A percentile compares a stretch with the other conserved stretches of the same genome.
phyloP scores from a whole-genome alignment of 768 basidiomycete genomes.

The Macrolepiota dolichaula region DNA sequence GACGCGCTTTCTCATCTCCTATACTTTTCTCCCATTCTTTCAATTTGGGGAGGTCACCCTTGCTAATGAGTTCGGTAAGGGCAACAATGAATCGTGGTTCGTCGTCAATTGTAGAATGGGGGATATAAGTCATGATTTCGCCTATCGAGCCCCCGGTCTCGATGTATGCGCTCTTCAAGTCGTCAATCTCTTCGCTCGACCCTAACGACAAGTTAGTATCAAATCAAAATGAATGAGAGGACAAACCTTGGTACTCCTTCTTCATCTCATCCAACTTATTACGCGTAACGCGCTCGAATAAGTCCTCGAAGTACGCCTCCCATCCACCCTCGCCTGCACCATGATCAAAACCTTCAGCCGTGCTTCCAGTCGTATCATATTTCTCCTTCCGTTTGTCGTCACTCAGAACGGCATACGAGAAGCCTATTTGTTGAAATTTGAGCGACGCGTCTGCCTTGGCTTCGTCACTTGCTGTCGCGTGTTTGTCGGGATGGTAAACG shows the following conservation, averaged over 20 bases:
- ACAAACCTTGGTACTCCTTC: constrained; percentile 85
- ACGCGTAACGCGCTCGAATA: constrained; percentile 85
- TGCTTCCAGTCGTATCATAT: constrained; percentile 86
- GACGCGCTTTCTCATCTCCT: constrained; percentile 77
- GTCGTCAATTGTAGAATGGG: constrained; percentile 81
- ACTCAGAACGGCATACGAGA: constrained; percentile 85
- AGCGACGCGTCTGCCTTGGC: constrained; percentile 65
- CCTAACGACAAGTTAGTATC: constrained; percentile 41
- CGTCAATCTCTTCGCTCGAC: constrained; percentile 79
- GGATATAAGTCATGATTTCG: constrained; percentile 81
- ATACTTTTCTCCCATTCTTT: constrained; percentile 66
- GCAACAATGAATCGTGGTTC: constrained; percentile 77
- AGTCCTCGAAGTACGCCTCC: constrained; percentile 91
- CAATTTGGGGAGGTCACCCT: constrained; percentile 53
- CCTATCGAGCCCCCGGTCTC: constrained; percentile 72
- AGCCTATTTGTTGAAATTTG: constrained; percentile 91
- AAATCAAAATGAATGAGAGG: background rate
- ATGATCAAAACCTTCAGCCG: constrained; percentile 73
- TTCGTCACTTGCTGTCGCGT: constrained; percentile 53
- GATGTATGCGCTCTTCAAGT: constrained; percentile 73
- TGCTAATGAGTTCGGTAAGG: constrained; percentile 64
- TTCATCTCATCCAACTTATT: constrained; percentile 91
- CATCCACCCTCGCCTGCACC: constrained; percentile 81
- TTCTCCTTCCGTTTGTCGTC: constrained; percentile 71
- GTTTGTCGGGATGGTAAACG: constrained; percentile 88